phyloP scores from a whole-genome alignment of 257 asterid genomes.

The Solanum etuberosum region DNA sequence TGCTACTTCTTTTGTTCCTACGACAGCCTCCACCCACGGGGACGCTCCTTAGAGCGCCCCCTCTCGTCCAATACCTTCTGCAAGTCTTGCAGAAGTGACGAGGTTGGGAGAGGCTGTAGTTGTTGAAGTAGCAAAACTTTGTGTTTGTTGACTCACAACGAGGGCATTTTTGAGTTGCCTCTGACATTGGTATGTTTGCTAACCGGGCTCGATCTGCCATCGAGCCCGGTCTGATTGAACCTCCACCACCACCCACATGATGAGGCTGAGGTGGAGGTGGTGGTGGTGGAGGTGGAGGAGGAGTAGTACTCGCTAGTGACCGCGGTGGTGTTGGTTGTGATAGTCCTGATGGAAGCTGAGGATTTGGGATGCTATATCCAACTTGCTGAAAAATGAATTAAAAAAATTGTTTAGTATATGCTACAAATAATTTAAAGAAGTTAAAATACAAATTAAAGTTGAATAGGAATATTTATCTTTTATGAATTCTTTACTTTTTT shows the following conservation, averaged over 20 bases:
- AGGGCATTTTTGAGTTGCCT: constrained; percentile 71
- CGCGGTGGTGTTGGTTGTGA: constrained; percentile 6
- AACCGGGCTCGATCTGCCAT: constrained; percentile 89
- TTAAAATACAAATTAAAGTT: background rate
- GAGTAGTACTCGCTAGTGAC: background rate
- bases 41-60: constrained; percentile 78
- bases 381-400: constrained; percentile 14
- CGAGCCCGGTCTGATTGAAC: constrained; percentile 67
- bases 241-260: constrained; percentile 23
- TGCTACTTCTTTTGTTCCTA: constrained; percentile 55
- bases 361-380: constrained; percentile 36
- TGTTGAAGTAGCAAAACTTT: constrained; percentile 86
- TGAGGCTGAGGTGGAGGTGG: constrained; percentile 20
- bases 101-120: constrained; percentile 87
- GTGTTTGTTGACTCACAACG: constrained; percentile 89
- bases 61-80: constrained; percentile 83
- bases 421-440: constrained; percentile 31
- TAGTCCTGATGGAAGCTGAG: constrained; percentile 24
- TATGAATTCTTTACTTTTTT: constrained; percentile 27
- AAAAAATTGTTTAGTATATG: constrained; percentile 15
- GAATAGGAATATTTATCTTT: constrained; percentile 39
- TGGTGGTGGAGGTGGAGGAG: constrained; percentile 5
- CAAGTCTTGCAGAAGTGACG: constrained; percentile 96
- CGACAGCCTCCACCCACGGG: constrained; percentile 94
- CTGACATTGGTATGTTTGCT: constrained; percentile 80